phyloP scores from a whole-genome alignment of 768 basidiomycete genomes.

The Leccinum arenicola region DNA sequence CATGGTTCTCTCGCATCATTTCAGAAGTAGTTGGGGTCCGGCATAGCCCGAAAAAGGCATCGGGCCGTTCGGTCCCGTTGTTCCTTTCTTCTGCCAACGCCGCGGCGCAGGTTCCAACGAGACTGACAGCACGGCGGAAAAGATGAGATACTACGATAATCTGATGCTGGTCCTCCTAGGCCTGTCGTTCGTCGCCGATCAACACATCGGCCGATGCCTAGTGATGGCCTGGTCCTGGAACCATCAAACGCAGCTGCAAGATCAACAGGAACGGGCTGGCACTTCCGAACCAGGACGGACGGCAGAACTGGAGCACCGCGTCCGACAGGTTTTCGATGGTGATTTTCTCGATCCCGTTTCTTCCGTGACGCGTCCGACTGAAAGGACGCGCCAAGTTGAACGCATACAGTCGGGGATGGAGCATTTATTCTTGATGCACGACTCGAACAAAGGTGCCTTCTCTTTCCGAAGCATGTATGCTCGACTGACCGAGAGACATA shows the following conservation, averaged over 20 bases:
- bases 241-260: not conserved
- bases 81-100: not conserved
- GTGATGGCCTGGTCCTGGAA: not conserved
- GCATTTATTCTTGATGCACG: constrained; percentile 10
- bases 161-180: not conserved
- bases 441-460: constrained; percentile 4
- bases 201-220: not conserved
- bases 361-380: not conserved
- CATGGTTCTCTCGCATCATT: not conserved
- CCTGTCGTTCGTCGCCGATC: not conserved
- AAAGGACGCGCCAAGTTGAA: not conserved
- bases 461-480: not conserved
- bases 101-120: not conserved
- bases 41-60: not conserved
- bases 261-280: not conserved
- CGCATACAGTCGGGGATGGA: constrained; percentile 18
- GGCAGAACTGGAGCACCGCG: not conserved
- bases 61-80: not conserved
- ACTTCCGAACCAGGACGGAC: not conserved
- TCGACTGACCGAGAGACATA: constrained; percentile 16
- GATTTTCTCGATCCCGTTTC: not conserved
- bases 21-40: not conserved
- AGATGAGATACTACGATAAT: not conserved
- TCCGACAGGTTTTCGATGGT: not conserved
- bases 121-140: not conserved